Base-by-base conservation (phyloP, 345 rosid species). In the Angophora floribunda region DNA sequence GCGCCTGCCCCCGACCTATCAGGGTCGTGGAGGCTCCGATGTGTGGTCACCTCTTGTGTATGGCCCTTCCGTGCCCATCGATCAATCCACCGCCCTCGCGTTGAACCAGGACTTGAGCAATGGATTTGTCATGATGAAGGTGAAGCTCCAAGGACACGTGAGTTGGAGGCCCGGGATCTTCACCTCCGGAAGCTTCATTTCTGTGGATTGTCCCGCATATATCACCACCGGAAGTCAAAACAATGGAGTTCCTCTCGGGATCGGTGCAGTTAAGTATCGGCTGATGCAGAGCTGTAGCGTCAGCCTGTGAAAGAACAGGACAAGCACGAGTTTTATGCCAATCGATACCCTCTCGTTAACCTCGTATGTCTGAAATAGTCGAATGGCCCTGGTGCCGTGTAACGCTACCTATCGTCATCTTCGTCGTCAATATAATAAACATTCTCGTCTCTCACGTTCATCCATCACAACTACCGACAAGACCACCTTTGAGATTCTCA, bases 31-130 rank as follows among this genome's bases (percentile, higher is more conserved):
- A 24, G 93, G 90, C 51, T 21, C 63, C 80, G 59, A 86, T 15
- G 87, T 91, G 87, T 93, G 95, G 95, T 91, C 95, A 10, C 88
- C 95, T 0, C 88, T 75, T 84, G 41, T 93, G 79, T 89, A 1
- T 7, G 94, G 94, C 19, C 85, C 8, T 19, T 59, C 85, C 19
- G 85, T 92, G 44, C 91, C 94, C 19, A 89, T 92, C 1, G 80
- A 93, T 21, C 92, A 92, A 8, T 88, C 86, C 89, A 88, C 88
- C 88, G 89, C 90, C 51, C 24, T n/a, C 41, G 51, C 91, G 1
- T 78, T 93, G 51, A 7, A 21, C 13, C 88, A 89, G 49, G 95
- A 92, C 59, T 86, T 89, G 89, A 53, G 59, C 24, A 32, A 88
- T 4, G 95, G 95, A 30, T 28, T 47, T 50, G 91, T 92, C n/a